Percentiles rank a stretch among this genome's conserved stretches.
These are phyloP conservation scores for Colletotrichum camelliae DNA, from an alignment of 2,329 filamentous ascomycete species.

Conservation along the genomic window DNA sequence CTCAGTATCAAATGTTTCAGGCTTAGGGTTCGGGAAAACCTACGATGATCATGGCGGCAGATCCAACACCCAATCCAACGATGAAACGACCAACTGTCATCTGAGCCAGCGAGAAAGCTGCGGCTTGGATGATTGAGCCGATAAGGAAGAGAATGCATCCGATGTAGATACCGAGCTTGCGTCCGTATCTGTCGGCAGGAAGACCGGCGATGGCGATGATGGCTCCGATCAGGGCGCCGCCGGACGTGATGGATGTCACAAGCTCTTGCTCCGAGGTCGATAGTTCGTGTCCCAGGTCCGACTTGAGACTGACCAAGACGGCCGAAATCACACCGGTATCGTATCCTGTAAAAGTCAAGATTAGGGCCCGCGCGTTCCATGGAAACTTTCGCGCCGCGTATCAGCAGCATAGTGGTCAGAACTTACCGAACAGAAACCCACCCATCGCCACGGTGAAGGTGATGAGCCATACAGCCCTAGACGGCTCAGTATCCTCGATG, in stretches of 20 bases:
- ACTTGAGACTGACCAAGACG: conserved; percentile 47
- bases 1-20: neutral
- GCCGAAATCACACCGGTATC: conserved; percentile 56
- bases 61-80: conserved; percentile 55
- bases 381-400: neutral
- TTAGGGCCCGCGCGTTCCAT: neutral
- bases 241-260: conserved; percentile 57
- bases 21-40: neutral
- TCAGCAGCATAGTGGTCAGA: neutral
- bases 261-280: conserved; percentile 52
- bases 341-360: conserved; percentile 36
- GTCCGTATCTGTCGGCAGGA: conserved; percentile 42
- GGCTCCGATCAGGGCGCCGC: conserved; percentile 50
- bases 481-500: conserved; percentile 29
- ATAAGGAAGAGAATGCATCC: conserved; percentile 44
- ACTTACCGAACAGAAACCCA: conserved; percentile 29
- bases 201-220: conserved; percentile 40
- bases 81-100: conserved; percentile 50
- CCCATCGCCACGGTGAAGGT: conserved; percentile 31
- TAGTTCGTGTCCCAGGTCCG: conserved; percentile 44
- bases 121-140: conserved; percentile 39
- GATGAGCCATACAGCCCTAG: conserved; percentile 30
- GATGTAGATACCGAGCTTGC: conserved; percentile 44
- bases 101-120: conserved; percentile 42
- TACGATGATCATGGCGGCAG: conserved; percentile 51